phyloP scores from a whole-genome alignment of 129 eudicot species.

The Lactuca saligna region DNA sequence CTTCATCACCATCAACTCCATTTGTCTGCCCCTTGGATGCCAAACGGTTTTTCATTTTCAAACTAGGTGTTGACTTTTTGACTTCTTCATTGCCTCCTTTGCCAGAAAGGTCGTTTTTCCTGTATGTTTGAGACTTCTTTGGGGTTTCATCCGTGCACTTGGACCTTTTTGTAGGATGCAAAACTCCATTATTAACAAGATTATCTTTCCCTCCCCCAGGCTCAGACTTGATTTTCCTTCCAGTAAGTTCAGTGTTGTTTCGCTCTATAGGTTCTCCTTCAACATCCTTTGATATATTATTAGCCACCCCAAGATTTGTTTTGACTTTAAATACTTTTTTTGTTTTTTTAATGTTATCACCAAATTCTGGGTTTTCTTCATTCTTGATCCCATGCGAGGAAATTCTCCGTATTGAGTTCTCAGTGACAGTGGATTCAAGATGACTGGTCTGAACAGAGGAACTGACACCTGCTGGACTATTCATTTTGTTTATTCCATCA shows the following conservation, averaged over 20 bases:
- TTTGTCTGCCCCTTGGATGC: constrained; percentile 32
- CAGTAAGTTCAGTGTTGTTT: constrained; percentile 27
- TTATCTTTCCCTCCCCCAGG: constrained; percentile 27
- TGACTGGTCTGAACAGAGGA: constrained; percentile 24
- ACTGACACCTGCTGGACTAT: constrained; percentile 32
- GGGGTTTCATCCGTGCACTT: constrained; percentile 46
- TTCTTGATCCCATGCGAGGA: constrained; percentile 34
- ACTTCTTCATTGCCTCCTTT: constrained; percentile 39
- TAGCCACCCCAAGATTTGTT: constrained; percentile 35
- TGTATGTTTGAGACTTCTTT: constrained; percentile 35
- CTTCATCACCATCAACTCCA: constrained; percentile 50
- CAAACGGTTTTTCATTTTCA: constrained; percentile 41
- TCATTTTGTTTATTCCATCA: constrained; percentile 24
- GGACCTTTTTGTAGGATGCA: constrained; percentile 46
- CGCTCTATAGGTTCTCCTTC: constrained; percentile 28
- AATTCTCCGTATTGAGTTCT: constrained; percentile 26
- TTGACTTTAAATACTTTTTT: constrained; percentile 41
- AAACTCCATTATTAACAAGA: constrained; percentile 32
- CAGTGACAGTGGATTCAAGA: constrained; percentile 23
- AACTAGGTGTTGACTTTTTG: constrained; percentile 26
- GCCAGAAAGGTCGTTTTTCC: constrained; percentile 34
- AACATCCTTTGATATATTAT: constrained; percentile 33
- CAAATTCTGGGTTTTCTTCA: constrained; percentile 35
- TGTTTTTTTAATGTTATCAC: constrained; percentile 20
- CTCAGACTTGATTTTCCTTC: constrained; percentile 31